Conservation (phyloP, 2,329 filamentous ascomycete species). For the Coniochaeta pulveracea region DNA sequence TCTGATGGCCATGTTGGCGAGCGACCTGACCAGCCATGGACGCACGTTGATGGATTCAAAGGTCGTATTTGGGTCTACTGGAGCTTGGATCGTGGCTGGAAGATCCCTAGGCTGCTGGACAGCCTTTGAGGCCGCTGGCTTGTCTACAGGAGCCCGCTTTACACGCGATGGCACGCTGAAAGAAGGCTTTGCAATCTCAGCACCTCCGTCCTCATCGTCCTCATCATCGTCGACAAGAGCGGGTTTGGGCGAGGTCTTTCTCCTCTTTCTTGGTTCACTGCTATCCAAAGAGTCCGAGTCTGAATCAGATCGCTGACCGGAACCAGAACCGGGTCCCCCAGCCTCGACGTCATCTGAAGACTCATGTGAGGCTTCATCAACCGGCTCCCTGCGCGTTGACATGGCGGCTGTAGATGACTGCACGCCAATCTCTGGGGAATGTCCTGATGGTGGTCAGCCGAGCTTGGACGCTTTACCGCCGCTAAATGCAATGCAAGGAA, state of each 20-base stretch:
- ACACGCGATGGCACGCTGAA: conserved; percentile 43
- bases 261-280: conserved; percentile 31
- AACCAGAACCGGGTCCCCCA: conserved; percentile 4
- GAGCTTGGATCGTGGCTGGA: conserved; percentile 28
- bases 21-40: conserved; percentile 79
- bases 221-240: conserved; percentile 8
- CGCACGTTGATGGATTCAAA: conserved; percentile 65
- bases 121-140: conserved; percentile 5
- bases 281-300: conserved; percentile 22
- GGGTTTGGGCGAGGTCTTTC: conserved; percentile 22
- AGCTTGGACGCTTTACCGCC: too few species aligned
- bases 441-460: background rate
- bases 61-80: conserved; percentile 45
- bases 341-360: conserved; percentile 9
- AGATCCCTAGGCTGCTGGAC: conserved; percentile 5
- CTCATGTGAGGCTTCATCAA: background rate
- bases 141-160: conserved; percentile 19
- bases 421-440: background rate
- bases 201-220: conserved; percentile 15
- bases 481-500: too few species aligned
- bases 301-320: conserved; percentile 9
- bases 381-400: background rate
- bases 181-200: conserved; percentile 26
- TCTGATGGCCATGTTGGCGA: conserved; percentile 68
- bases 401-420: conserved; percentile 1